These are phyloP conservation scores for Mortierella sp. DNA, from an alignment of 371 early-diverging fungal species.

Conservation along the genomic window DNA sequence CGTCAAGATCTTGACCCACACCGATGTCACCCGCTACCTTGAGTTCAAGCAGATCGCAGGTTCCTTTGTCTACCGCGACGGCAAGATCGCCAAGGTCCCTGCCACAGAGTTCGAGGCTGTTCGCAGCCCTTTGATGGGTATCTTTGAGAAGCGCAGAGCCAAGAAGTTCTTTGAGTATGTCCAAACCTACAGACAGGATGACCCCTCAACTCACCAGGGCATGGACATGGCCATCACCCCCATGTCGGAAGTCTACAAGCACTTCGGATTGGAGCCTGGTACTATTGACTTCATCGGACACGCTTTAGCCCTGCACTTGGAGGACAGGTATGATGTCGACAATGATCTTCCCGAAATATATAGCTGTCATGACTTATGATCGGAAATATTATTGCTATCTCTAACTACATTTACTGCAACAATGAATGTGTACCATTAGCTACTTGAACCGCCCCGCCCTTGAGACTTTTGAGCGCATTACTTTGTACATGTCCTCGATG, in stretches of 20 bases:
- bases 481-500: slow-evolving; percentile 95
- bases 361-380: neutral
- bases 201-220: slow-evolving; percentile 87
- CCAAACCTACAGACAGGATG: slow-evolving; percentile 85
- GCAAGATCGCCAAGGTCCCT: slow-evolving; percentile 96
- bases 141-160: slow-evolving; percentile 96
- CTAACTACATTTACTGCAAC: neutral
- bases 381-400: neutral
- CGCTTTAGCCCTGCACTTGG: slow-evolving; percentile 97
- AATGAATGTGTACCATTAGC: slow-evolving; percentile 7
- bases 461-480: slow-evolving; percentile 95
- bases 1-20: slow-evolving; percentile 89
- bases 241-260: slow-evolving; percentile 92
- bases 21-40: slow-evolving; percentile 98
- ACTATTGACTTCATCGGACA: slow-evolving; percentile 99
- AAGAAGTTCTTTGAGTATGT: slow-evolving; percentile 98
- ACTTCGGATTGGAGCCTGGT: slow-evolving; percentile 93
- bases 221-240: slow-evolving; percentile 81
- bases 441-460: slow-evolving; percentile 92
- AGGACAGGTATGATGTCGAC: slow-evolving; percentile 71
- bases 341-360: neutral
- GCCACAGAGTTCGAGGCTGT: slow-evolving; percentile 93
- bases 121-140: slow-evolving; percentile 88
- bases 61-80: slow-evolving; percentile 94
- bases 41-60: slow-evolving; percentile 98